Base-by-base conservation (phyloP, 2,329 filamentous ascomycete species). In the Exophiala sideris region DNA sequence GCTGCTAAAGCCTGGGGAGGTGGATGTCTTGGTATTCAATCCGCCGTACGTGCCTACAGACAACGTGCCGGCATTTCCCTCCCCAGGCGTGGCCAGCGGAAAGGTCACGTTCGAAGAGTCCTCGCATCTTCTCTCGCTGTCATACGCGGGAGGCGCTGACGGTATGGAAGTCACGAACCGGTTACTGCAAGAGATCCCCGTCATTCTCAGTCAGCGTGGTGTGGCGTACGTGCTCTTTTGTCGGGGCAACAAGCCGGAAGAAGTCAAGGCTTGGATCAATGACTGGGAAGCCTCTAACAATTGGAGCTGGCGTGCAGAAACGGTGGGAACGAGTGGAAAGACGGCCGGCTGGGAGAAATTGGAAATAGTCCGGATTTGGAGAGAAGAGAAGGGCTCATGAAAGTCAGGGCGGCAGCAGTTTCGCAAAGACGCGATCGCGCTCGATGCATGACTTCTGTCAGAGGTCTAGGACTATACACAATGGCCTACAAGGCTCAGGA, bases 11-110 rank as follows among this genome's bases (percentile, higher is more conserved):
- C 67, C 74, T 0, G 75, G 78, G 2, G 71, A 73, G 36, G 80
- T 95, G 4, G 94, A 99, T 67, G 80, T 99, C 9, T 79, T 99
- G 58, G 80, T 99, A 24, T 99, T 97, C 79, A 99, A 99, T 68
- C 94, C 94, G 49, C 94, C 94, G 0, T 99, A 99, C 68, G 94
- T 99, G 11, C 94, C 94, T 1, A 95, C 91, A 2, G 80, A 86
- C 21, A 81, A 84, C 38, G 73, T 95, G 55, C 91, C 92, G 1
- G 68, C 72, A 20, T 71, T 80, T 34, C 72, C 79, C 14, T 10
- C 14, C 29, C 29, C 42, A 35, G 5, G 33, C 35, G 11, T 24
- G 20, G 2, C 3, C 67, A 16, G 65, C 59, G 11, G 41, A 32
- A 32, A 32, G 14, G 3, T 46, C 29, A 50, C 74, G 8, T 96